phyloP scores from a whole-genome alignment of 2,329 filamentous ascomycete genomes.

The Ceratocystis diversiconidia region DNA sequence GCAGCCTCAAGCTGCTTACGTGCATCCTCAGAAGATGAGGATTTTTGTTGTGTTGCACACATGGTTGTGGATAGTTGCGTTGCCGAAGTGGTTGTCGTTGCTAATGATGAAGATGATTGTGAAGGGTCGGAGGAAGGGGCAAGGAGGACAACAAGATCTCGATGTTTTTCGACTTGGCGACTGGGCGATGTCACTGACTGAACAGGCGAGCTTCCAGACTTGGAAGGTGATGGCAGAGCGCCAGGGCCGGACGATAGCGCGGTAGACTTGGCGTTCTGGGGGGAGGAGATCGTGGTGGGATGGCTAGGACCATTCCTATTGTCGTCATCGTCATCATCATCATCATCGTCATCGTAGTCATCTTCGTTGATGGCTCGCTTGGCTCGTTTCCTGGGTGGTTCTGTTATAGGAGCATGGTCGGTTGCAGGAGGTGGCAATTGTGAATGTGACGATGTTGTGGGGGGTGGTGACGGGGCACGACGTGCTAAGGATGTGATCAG shows the following conservation, averaged over 20 bases:
- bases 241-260: slow-evolving; percentile 39
- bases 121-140: slow-evolving; percentile 6
- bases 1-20: slow-evolving; percentile 87
- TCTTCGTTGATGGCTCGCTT: slow-evolving; percentile 70
- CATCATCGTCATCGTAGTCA: slow-evolving; percentile 75
- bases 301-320: slow-evolving; percentile 41
- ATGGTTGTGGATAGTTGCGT: slow-evolving; percentile 25
- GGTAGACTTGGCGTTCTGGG: slow-evolving; percentile 31
- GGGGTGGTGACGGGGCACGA: slow-evolving; percentile 32
- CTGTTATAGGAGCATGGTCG: slow-evolving; percentile 43
- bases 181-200: slow-evolving; percentile 46
- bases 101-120: not conserved
- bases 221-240: slow-evolving; percentile 52
- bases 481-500: slow-evolving; percentile 42
- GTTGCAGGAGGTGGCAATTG: slow-evolving; percentile 37
- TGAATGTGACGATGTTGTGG: slow-evolving; percentile 18
- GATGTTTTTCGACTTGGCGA: slow-evolving; percentile 14
- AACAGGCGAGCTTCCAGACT: slow-evolving; percentile 53
- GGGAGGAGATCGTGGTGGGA: slow-evolving; percentile 33
- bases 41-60: slow-evolving; percentile 33
- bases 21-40: slow-evolving; percentile 69
- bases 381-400: slow-evolving; percentile 57
- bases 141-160: slow-evolving; percentile 17
- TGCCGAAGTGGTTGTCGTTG: not conserved
- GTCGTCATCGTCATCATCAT: slow-evolving; percentile 60